Percentiles rank a stretch among this genome's conserved stretches.
phyloP scores from a whole-genome alignment of 352 stramenopile species.

The Globisporangium splendens region DNA sequence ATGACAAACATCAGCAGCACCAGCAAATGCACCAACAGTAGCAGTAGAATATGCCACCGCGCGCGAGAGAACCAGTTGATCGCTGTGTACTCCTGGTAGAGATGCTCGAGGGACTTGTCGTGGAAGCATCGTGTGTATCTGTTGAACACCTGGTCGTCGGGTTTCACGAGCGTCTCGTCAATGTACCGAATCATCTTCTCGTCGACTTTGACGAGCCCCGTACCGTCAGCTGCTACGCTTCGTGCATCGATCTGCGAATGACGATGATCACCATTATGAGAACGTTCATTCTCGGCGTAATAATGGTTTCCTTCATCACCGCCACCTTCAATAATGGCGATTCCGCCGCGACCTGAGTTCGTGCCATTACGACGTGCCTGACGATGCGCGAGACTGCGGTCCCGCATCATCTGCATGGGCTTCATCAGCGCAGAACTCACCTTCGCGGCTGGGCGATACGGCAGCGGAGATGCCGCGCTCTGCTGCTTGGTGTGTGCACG shows the following conservation, averaged over 20 bases:
- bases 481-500: neutral
- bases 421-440: constrained; percentile 18
- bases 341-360: neutral
- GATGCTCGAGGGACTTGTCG: constrained; percentile 60
- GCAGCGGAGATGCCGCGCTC: neutral
- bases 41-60: constrained; percentile 66
- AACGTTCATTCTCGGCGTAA: too few relatives aligned
- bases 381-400: constrained; percentile 10
- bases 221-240: constrained; percentile 1
- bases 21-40: constrained; percentile 68
- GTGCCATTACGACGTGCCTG: constrained; percentile 1
- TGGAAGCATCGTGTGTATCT: constrained; percentile 79
- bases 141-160: constrained; percentile 72
- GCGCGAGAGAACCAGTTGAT: constrained; percentile 79
- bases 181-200: constrained; percentile 74
- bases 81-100: constrained; percentile 86
- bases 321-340: neutral
- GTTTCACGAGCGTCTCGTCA: constrained; percentile 67
- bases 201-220: constrained; percentile 15
- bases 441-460: constrained; percentile 6
- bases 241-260: constrained; percentile 1
- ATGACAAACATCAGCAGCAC: constrained; percentile 65
- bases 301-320: constrained; percentile 3
- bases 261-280: neutral
- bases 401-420: constrained; percentile 20